phyloP scores from a whole-genome alignment of 345 rosid genomes.

The Trapa bicornis region DNA sequence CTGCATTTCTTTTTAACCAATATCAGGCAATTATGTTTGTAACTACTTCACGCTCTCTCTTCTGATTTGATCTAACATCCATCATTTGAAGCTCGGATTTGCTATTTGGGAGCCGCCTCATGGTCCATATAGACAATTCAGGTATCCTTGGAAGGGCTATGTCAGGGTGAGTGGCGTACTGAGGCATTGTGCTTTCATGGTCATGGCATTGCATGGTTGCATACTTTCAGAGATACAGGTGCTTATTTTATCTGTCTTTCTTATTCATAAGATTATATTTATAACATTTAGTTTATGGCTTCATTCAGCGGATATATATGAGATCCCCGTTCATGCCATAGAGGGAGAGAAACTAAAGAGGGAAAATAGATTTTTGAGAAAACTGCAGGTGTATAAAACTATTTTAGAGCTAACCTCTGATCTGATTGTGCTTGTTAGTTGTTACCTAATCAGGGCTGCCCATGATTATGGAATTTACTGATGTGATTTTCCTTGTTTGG shows the following conservation, averaged over 20 bases:
- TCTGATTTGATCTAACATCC: neutral
- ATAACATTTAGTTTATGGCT: too few species aligned
- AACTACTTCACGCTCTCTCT: constrained; percentile 4
- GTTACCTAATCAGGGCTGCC: neutral
- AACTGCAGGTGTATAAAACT: neutral
- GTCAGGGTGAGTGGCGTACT: constrained; percentile 79
- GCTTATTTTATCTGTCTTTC: neutral
- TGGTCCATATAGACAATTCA: constrained; percentile 62
- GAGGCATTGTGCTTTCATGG: constrained; percentile 92
- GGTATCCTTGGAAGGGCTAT: constrained; percentile 86
- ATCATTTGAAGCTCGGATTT: constrained; percentile 48
- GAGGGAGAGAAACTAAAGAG: neutral
- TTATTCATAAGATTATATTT: neutral
- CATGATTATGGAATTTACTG: neutral
- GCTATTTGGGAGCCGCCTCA: constrained; percentile 99
- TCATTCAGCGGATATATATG: too few species aligned
- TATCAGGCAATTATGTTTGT: neutral
- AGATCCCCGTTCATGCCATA: neutral
- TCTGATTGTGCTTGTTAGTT: neutral
- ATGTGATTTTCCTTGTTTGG: neutral
- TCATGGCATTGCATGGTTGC: constrained; percentile 92
- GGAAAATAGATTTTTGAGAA: neutral
- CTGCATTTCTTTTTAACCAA: constrained; percentile 2
- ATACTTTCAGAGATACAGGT: constrained; percentile 97
- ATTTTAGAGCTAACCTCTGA: neutral